These are phyloP conservation scores for Paspalum notatum DNA, from an alignment of 176 grass and related monocot genomes.

Conservation along the genomic window DNA sequence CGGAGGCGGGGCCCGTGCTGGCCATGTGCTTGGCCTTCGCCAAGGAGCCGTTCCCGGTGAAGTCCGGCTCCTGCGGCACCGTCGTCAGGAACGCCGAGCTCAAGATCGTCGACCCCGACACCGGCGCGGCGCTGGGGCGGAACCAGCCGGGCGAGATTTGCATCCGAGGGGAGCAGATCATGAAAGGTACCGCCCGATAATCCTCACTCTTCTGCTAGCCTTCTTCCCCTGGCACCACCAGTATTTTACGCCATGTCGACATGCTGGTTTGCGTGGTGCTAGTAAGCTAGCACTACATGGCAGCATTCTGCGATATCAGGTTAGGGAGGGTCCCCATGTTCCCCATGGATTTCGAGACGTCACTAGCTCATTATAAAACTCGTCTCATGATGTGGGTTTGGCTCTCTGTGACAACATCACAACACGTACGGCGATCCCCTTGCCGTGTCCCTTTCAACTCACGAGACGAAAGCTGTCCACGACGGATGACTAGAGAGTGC, in stretches of 20 bases:
- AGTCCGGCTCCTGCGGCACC: constrained; percentile 90
- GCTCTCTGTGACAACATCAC: neutral
- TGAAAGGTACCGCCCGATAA: constrained; percentile 70
- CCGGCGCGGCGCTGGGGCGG: constrained; percentile 54
- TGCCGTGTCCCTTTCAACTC: neutral
- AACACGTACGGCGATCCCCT: neutral
- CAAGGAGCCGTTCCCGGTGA: constrained; percentile 74
- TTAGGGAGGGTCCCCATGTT: too few relatives aligned
- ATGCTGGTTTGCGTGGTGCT: neutral
- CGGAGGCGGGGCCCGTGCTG: constrained; percentile 87
- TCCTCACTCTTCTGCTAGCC: neutral
- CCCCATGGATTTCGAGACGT: too few relatives aligned
- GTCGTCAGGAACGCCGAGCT: constrained; percentile 86
- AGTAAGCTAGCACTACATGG: neutral
- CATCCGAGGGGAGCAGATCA: constrained; percentile 93
- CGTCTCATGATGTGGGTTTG: neutral
- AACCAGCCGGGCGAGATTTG: constrained; percentile 84
- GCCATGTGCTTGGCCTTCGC: constrained; percentile 96
- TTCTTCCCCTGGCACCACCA: neutral
- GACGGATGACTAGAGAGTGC: neutral
- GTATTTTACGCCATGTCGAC: neutral
- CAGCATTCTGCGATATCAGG: too few relatives aligned
- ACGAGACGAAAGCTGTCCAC: neutral
- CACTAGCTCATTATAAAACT: neutral
- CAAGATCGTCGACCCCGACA: constrained; percentile 81